These are phyloP conservation scores for Ploettnerulaceae sp. DNA, from an alignment of 2,329 filamentous ascomycete species.

Conservation along the genomic window DNA sequence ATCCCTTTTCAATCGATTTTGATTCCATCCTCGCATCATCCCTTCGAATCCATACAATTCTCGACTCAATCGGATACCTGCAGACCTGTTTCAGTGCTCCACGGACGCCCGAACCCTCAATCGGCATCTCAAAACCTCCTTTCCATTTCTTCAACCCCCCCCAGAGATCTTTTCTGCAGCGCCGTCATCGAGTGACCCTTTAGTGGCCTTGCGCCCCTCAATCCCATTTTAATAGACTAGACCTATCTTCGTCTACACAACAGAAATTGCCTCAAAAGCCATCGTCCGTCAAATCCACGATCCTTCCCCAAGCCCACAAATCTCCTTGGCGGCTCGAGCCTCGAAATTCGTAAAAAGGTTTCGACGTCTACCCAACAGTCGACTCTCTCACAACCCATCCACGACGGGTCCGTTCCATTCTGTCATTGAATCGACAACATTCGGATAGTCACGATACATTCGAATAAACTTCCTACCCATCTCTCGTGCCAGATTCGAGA, in stretches of 20 bases:
- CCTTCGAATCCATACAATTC: conserved; percentile 22
- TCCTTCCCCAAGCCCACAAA: conserved; percentile 12
- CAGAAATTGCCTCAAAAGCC: conserved; percentile 9
- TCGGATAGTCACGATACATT: conserved; percentile 21
- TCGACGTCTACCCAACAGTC: background rate
- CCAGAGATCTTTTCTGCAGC: conserved; percentile 17
- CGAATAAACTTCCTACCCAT: conserved; percentile 26
- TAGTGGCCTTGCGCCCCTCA: conserved; percentile 7
- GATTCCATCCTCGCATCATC: background rate
- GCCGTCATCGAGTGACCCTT: conserved; percentile 26
- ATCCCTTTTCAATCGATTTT: background rate
- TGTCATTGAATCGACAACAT: conserved; percentile 12
- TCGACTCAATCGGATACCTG: conserved; percentile 7
- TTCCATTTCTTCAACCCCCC: conserved; percentile 25
- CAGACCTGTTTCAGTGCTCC: conserved; percentile 18
- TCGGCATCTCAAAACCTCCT: conserved; percentile 27
- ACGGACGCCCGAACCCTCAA: conserved; percentile 31
- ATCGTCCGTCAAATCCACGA: conserved; percentile 19
- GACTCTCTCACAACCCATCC: too few relatives aligned
- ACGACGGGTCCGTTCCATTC: conserved; percentile 11
- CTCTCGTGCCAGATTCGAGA: conserved; percentile 30
- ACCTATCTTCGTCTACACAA: conserved; percentile 14
- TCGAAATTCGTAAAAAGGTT: too few relatives aligned
- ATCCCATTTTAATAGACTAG: conserved; percentile 25
- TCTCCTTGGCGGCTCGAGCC: background rate